A percentile compares a stretch with the other conserved stretches of the same genome.
Conservation (phyloP, 2,329 filamentous ascomycete genomes). For the Annulohypoxylon truncatum region DNA sequence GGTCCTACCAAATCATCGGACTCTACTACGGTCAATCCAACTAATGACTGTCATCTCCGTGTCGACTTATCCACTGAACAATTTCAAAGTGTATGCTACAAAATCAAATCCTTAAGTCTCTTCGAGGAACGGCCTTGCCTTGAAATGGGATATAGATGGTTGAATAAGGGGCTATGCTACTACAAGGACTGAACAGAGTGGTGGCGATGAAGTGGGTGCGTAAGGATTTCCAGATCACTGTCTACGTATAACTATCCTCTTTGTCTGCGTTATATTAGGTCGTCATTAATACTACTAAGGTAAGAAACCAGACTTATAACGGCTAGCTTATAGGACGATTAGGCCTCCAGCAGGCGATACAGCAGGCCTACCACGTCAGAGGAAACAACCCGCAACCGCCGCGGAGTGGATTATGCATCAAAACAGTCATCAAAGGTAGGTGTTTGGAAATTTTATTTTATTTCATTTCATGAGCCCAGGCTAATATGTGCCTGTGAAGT, state of each 20-base stretch:
- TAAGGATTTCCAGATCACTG: too few relatives aligned
- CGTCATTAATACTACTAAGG: too few relatives aligned
- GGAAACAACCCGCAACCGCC: background rate
- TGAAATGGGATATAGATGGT: background rate
- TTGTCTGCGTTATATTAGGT: too few relatives aligned
- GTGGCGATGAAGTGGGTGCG: too few relatives aligned
- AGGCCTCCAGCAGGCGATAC: background rate
- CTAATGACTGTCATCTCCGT: background rate
- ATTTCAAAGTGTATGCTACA: background rate
- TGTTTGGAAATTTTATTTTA: background rate
- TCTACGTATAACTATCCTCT: too few relatives aligned
- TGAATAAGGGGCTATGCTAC: background rate
- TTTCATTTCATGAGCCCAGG: background rate
- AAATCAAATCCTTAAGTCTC: background rate
- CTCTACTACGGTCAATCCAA: background rate
- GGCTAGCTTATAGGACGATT: background rate
- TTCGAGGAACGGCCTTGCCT: background rate
- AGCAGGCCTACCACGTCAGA: background rate
- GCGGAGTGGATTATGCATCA: background rate
- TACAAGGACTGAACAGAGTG: too few relatives aligned
- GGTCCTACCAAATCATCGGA: background rate
- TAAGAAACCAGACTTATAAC: background rate
- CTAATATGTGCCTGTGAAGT: background rate
- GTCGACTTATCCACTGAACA: background rate
- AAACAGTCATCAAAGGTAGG: background rate